Conservation (phyloP, 2,329 filamentous ascomycete genomes). For the Tricladium varicosporioides region DNA sequence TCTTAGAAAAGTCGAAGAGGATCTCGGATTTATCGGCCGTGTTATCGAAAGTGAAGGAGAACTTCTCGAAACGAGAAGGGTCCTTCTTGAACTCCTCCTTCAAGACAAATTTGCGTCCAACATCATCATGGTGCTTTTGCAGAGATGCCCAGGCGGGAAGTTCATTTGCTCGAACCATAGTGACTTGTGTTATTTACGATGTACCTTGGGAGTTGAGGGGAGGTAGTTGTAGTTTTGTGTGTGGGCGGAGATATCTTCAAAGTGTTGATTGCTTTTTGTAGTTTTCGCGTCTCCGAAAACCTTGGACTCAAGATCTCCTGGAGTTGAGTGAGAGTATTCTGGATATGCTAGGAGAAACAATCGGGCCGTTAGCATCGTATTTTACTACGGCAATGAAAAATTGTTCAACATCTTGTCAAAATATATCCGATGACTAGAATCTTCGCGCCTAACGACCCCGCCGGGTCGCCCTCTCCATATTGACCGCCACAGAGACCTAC, state of each 20-base stretch:
- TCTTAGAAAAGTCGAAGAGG: constrained; percentile 99
- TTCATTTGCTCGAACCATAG: constrained; percentile 80
- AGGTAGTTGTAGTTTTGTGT: background rate
- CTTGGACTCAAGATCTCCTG: background rate
- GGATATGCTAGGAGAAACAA: background rate
- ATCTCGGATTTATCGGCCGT: constrained; percentile 78
- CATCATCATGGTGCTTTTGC: constrained; percentile 81
- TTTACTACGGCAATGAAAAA: background rate
- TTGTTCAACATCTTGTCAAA: too few species aligned
- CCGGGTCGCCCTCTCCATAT: background rate
- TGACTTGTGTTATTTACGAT: constrained; percentile 23
- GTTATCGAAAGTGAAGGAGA: constrained; percentile 81
- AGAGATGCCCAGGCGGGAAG: constrained; percentile 87
- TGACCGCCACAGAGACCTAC: too few species aligned
- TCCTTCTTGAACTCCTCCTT: constrained; percentile 92
- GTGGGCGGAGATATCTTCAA: constrained; percentile 11
- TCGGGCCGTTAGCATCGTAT: background rate
- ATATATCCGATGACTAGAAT: too few species aligned
- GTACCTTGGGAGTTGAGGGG: background rate
- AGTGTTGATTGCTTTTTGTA: constrained; percentile 15
- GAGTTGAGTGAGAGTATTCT: background rate
- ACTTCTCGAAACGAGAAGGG: constrained; percentile 83
- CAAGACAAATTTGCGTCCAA: constrained; percentile 86
- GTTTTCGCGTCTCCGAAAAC: constrained; percentile 17
- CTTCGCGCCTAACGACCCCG: background rate